Base-by-base conservation (phyloP, 768 basidiomycete genomes). In the Naganishia randhawae region DNA sequence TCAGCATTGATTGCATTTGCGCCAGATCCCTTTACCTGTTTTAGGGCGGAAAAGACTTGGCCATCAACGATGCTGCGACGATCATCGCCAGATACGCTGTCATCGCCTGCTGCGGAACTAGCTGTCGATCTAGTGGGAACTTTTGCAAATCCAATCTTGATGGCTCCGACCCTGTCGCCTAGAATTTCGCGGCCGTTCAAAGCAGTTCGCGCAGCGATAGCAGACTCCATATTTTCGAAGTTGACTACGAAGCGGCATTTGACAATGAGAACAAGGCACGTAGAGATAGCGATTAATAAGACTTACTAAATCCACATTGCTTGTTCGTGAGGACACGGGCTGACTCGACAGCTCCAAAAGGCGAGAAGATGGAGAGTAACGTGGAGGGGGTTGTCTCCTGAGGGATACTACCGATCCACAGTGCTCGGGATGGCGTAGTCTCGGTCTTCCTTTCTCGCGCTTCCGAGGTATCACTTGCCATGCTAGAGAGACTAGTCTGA, bases 391-490 rank as follows among this genome's bases (percentile, higher is more conserved):
- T 96, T 13, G 95, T 97, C 3, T 90, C 90, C 2, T 89, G 89
- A 11, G 96, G 96, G 74, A 99, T 96, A 50, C 91, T 92, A 6
- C 96, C 96, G 75, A 99, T 91, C 95, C 96, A 99, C 25, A 98
- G 84, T 1, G 95, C 95, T 67, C 96, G 84, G 1, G 96, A 97
- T 4, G 96, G 96, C 10, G 89, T 89, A 78, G 94, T 92, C 27
- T 92, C 81, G 77, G 92, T 91, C 27, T 32, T 37, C 42, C 14
- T 67, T 19, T 45, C 37, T 10, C 41, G 14, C 6, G 50, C 41
- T 29, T 65, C 68, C 3, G 52, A 42, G 42, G 62, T 55, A 27
- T 61, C 50, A 48, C 65, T 63, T 3, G 69, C 65, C 37, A 70
- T 32, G 45, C 65, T 73, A 17, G 70, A 68, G 16, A 67, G 35